A percentile compares a stretch with the other conserved stretches of the same genome.
phyloP scores from a whole-genome alignment of 345 rosid genomes.

The Dipteronia dyeriana region DNA sequence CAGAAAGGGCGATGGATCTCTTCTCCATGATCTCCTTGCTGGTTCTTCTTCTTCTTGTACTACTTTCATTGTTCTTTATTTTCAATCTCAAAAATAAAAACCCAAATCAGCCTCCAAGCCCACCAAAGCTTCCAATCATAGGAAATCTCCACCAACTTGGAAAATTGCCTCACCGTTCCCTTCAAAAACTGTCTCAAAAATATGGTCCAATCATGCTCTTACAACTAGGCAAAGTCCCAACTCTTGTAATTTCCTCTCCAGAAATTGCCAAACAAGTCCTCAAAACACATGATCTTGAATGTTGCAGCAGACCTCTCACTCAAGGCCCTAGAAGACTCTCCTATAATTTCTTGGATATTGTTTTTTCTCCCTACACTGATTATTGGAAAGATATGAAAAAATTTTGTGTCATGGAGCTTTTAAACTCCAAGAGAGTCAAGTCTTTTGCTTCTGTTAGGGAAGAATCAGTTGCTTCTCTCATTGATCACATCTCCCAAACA shows the following conservation, averaged over 20 bases:
- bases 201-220: not conserved
- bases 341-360: not conserved
- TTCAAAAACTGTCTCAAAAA: not conserved
- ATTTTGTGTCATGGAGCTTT: not conserved
- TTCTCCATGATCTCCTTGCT: not conserved
- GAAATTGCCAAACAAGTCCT: not conserved
- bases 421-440: not conserved
- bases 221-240: not conserved
- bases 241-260: not conserved
- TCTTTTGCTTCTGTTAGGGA: not conserved
- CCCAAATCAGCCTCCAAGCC: not conserved
- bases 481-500: not conserved
- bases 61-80: not conserved
- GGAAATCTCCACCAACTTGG: slow-evolving; percentile 20
- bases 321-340: slow-evolving; percentile 2
- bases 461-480: not conserved
- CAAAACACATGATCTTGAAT: not conserved
- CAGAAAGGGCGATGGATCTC: not conserved
- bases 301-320: not conserved
- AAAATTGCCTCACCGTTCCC: not conserved
- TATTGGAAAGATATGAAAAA: not conserved
- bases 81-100: not conserved
- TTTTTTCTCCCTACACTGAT: not conserved
- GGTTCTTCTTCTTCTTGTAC: not conserved
- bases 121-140: slow-evolving; percentile 18